These are phyloP conservation scores for Xylariaceae sp. DNA, from an alignment of 2,329 filamentous ascomycete genomes.

Conservation along the genomic window DNA sequence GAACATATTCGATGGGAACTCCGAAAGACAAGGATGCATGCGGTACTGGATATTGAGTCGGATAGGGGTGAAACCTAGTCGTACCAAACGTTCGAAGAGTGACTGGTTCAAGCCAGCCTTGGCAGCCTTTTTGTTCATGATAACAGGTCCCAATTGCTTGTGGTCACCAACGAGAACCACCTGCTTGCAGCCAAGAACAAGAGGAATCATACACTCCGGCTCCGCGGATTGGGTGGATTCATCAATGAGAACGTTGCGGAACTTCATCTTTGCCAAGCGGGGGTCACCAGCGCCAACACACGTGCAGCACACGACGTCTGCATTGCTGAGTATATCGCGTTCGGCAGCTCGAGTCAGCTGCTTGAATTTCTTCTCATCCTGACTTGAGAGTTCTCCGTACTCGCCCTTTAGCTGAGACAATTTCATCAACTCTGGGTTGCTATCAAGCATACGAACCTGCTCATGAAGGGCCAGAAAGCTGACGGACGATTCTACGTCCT, in stretches of 20 bases:
- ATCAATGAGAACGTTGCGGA: conserved; percentile 96
- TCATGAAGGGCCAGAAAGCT: conserved; percentile 94
- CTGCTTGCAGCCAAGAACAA: conserved; percentile 97
- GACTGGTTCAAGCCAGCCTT: conserved; percentile 98
- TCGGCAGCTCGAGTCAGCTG: conserved; percentile 92
- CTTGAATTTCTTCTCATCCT: conserved; percentile 99
- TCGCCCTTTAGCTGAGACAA: conserved; percentile 92
- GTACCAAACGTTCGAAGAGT: conserved; percentile 95
- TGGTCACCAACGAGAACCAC: conserved; percentile 98
- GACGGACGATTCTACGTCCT: conserved; percentile 98
- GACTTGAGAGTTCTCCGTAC: conserved; percentile 87
- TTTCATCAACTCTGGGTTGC: conserved; percentile 91
- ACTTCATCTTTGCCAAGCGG: conserved; percentile 94
- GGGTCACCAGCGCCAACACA: conserved; percentile 97
- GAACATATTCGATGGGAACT: conserved; percentile 99
- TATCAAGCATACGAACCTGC: conserved; percentile 97
- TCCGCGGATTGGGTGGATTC: conserved; percentile 98
- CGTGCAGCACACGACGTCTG: conserved; percentile 98
- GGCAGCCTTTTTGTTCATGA: conserved; percentile 99
- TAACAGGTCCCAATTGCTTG: conserved; percentile 96
- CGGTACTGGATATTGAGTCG: conserved; percentile 97
- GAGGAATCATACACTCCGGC: conserved; percentile 97
- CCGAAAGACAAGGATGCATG: conserved; percentile 97
- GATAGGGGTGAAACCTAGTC: conserved; percentile 88
- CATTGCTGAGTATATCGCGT: conserved; percentile 91